Base-by-base conservation (phyloP, 805 yeast species). In the Candida railenensis region DNA sequence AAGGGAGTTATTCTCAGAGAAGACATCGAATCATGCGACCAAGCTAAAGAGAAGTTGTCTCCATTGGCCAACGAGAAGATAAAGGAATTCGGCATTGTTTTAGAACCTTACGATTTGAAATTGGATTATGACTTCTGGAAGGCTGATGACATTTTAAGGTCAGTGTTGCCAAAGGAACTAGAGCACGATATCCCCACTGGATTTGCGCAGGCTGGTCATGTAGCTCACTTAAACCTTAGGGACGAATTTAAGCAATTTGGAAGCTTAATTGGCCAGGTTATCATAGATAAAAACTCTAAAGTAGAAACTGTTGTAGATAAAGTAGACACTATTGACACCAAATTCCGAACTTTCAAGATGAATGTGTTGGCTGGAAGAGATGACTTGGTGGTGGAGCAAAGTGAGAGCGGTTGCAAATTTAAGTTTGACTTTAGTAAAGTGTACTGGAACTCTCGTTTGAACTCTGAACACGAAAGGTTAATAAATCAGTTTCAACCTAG, bases 391-490 rank as follows among this genome's bases (percentile, higher is more conserved):
- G 99, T 92, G 14, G 87, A 87, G 52, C 97, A 92, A 65, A 80
- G 76, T 51, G 99, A 94, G 63, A 81, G 91, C 48, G 88, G 88
- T 32, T 92, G 99, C 70, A 65, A 71, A 9, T 94, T 94, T 68
- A 78, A 72, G 40, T 92, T 94, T 65, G 96, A 94, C 59, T 94
- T 95, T 63, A 80, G 88, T 48, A 87, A 89, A 60, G 99, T 95
- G 3, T 94, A 95, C 66, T 94, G 99, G 99, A 94, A 94, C 63
- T 89, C 97, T 14, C 78, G 99, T 54, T 73, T 94, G 43, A 92
- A 90, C 54, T 88, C 96, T 0, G 99, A 94, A 58, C 99, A 94
- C 64, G 92, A 83, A 40, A 73, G 98, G 48, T 67, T 94, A 37
- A 85, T 94, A 3, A 61, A 67, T 1, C 73, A 71, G 48, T 85